Evolutionary conservation across 1,139 yeast genomes (phyloP).

Genomic region (Suhomyces choctaworum): DNA sequence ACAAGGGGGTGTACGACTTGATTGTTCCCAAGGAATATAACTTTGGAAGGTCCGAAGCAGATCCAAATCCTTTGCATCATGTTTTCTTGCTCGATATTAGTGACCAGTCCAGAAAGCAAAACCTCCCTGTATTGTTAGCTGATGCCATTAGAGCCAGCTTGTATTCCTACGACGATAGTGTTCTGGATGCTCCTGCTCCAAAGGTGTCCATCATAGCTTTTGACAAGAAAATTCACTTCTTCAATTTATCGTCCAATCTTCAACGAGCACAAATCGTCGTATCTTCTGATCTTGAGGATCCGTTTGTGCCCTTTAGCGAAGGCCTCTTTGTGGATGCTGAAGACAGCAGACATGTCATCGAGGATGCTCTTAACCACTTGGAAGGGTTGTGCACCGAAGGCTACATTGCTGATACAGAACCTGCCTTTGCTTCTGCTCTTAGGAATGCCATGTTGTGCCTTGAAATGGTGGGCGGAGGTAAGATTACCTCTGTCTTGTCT

Average conservation of each 20-base stretch:
- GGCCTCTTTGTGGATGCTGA: conserved; percentile 83
- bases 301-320: conserved; percentile 74
- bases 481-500: conserved; percentile 68
- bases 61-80: conserved; percentile 55
- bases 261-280: conserved; percentile 66
- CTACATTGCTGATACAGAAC: conserved; percentile 55
- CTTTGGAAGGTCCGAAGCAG: conserved; percentile 35
- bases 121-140: conserved; percentile 64
- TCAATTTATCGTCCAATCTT: conserved; percentile 58
- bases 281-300: conserved; percentile 73
- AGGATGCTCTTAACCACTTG: conserved; percentile 64
- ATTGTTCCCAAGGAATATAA: conserved; percentile 75
- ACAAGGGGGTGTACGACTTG: conserved; percentile 82
- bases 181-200: conserved; percentile 7
- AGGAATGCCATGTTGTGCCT: conserved; percentile 69
- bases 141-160: conserved; percentile 70
- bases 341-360: conserved; percentile 63
- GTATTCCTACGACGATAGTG: conserved; percentile 26
- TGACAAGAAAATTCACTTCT: conserved; percentile 74
- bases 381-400: conserved; percentile 46
- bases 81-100: conserved; percentile 78
- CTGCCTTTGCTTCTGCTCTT: conserved; percentile 80
- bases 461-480: conserved; percentile 71
- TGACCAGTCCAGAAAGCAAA: conserved; percentile 60
- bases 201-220: conserved; percentile 71